Percentiles rank a stretch among this genome's conserved stretches.
These are phyloP conservation scores for Seiridium cupressi DNA, from an alignment of 2,329 filamentous ascomycete genomes.

Conservation along the genomic window DNA sequence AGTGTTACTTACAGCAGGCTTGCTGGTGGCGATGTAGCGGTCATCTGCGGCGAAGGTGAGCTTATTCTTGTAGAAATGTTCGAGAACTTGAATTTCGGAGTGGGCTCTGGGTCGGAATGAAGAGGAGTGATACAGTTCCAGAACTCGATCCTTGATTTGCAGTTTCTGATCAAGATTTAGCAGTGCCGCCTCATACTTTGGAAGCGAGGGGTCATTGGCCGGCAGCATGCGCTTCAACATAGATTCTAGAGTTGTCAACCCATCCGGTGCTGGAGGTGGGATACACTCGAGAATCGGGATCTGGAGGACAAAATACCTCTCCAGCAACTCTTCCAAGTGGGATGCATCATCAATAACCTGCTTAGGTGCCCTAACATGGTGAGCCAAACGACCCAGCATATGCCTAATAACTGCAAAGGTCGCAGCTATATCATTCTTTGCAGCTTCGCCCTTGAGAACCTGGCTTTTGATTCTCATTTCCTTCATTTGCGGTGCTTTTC, in stretches of 20 bases:
- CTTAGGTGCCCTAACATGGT: slow-evolving; percentile 36
- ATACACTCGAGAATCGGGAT: slow-evolving; percentile 13
- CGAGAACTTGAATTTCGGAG: slow-evolving; percentile 45
- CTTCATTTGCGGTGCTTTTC: slow-evolving; percentile 2
- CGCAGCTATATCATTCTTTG: not conserved
- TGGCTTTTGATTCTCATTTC: not conserved
- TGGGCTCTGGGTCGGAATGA: slow-evolving; percentile 33
- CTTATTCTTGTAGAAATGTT: slow-evolving; percentile 37
- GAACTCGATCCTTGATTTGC: slow-evolving; percentile 20
- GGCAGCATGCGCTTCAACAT: slow-evolving; percentile 31
- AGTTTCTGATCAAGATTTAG: slow-evolving; percentile 25
- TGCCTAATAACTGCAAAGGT: slow-evolving; percentile 33
- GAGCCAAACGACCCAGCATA: slow-evolving; percentile 42
- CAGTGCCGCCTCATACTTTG: slow-evolving; percentile 14
- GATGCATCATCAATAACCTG: slow-evolving; percentile 33
- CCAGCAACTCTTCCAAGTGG: slow-evolving; percentile 29
- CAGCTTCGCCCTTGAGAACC: not conserved
- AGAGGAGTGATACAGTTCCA: slow-evolving; percentile 20
- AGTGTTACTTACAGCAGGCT: slow-evolving; percentile 31
- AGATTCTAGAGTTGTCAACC: slow-evolving; percentile 23
- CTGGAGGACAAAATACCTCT: slow-evolving; percentile 22
- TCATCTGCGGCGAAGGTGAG: slow-evolving; percentile 36
- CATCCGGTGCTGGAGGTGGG: slow-evolving; percentile 21
- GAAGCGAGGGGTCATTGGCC: slow-evolving; percentile 8
- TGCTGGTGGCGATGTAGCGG: slow-evolving; percentile 48